A percentile compares a stretch with the other conserved stretches of the same genome.
These are phyloP conservation scores for Eucalyptus cloeziana DNA, from an alignment of 345 rosid species.

Conservation along the genomic window DNA sequence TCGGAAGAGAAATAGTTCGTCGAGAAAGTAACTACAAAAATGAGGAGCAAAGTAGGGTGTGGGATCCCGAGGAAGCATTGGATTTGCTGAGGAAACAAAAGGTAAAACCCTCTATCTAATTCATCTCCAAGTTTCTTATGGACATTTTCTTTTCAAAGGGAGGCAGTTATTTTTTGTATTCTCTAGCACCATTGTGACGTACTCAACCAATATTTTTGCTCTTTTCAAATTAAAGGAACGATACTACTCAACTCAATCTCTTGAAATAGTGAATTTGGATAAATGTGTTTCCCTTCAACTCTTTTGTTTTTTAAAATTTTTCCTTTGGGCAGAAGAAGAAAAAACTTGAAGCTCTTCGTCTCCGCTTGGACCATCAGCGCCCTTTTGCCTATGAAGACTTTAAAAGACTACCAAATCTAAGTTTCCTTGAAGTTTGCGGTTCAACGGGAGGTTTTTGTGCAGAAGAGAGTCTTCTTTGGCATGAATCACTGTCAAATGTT, in stretches of 20 bases:
- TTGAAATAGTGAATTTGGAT: neutral
- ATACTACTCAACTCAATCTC: neutral
- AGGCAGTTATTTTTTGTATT: neutral
- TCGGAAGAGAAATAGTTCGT: neutral
- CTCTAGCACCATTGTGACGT: neutral
- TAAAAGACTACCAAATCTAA: neutral
- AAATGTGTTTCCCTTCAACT: neutral
- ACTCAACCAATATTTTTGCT: neutral
- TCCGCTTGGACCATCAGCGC: neutral
- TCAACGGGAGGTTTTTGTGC: rapidly evolving
- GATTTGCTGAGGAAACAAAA: neutral
- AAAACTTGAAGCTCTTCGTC: neutral
- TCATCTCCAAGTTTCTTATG: neutral
- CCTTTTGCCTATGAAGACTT: neutral
- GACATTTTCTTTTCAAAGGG: neutral
- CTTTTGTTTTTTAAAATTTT: neutral
- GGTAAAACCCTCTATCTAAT: neutral
- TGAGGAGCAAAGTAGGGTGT: neutral
- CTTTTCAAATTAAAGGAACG: neutral
- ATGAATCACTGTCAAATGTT: neutral
- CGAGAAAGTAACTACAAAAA: rapidly evolving
- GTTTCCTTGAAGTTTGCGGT: neutral
- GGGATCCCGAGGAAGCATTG: neutral
- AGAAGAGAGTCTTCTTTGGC: neutral
- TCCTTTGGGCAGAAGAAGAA: too few relatives aligned